Evolutionary conservation across 73 alveolate genomes (phyloP).

Genomic region (Paramecium biaurelia): DNA sequence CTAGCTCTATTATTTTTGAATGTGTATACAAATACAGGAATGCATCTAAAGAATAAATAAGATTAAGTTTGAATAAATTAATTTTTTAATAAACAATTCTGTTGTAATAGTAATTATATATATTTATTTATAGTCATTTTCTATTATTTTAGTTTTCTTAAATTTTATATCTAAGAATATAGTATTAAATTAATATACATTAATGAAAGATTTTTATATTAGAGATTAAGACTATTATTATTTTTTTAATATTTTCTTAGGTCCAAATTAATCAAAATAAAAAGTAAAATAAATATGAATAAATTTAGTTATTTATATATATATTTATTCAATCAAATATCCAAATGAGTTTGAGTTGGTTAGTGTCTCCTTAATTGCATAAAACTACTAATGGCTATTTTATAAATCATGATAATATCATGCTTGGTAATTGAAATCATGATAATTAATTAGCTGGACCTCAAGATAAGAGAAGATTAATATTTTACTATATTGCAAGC

Average conservation of each 20-base stretch:
- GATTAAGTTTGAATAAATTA: too few species aligned
- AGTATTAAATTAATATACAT: too few species aligned
- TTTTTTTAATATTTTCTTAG: neutral
- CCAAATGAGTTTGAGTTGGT: constrained; percentile 45
- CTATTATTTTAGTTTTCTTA: neutral
- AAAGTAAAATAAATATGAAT: neutral
- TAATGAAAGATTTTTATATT: neutral
- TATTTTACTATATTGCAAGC: constrained; percentile 61
- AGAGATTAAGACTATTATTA: too few species aligned
- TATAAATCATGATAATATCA: constrained; percentile 62
- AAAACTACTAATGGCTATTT: constrained; percentile 59
- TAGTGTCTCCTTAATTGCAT: constrained; percentile 31
- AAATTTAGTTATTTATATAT: neutral
- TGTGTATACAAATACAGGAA: too few species aligned
- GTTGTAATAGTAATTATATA: too few species aligned
- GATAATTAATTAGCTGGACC: constrained; percentile 32
- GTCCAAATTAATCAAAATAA: neutral
- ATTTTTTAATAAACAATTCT: too few species aligned
- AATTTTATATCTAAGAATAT: too few species aligned
- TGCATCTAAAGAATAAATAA: too few species aligned
- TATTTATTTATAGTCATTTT: too few species aligned
- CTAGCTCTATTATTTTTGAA: too few species aligned
- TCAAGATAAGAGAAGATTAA: constrained; percentile 51
- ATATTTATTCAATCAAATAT: neutral
- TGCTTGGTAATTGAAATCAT: constrained; percentile 34